Evolutionary conservation across 495 filamentous ascomycete genomes (phyloP).

Genomic region (Aspergillus wentii): DNA sequence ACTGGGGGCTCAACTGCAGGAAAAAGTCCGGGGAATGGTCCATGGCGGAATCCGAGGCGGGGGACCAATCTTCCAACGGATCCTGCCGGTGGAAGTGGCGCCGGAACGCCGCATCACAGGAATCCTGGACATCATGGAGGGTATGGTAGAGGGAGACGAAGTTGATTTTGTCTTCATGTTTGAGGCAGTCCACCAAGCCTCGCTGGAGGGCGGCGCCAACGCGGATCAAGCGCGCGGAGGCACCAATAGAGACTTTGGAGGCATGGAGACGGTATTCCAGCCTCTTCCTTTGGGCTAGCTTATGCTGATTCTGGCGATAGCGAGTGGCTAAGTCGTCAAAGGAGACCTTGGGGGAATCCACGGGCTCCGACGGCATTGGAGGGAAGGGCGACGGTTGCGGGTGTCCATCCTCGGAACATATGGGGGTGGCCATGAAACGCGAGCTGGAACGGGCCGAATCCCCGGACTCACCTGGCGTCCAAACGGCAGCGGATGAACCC

Average conservation of each 20-base stretch:
- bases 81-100: slow-evolving; percentile 35
- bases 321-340: slow-evolving; percentile 41
- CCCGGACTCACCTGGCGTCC: slow-evolving; percentile 36
- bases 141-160: slow-evolving; percentile 87
- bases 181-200: slow-evolving; percentile 82
- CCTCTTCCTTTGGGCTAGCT: slow-evolving; percentile 33
- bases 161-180: slow-evolving; percentile 80
- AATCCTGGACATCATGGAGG: slow-evolving; percentile 81
- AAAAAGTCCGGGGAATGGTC: slow-evolving; percentile 64
- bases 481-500: not conserved
- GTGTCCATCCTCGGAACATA: slow-evolving; percentile 17
- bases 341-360: slow-evolving; percentile 24
- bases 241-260: slow-evolving; percentile 62
- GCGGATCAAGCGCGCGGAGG: slow-evolving; percentile 74
- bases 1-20: slow-evolving; percentile 69
- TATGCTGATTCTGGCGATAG: slow-evolving; percentile 40
- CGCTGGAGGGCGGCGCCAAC: slow-evolving; percentile 73
- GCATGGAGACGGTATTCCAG: slow-evolving; percentile 38
- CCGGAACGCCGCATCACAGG: slow-evolving; percentile 63
- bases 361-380: slow-evolving; percentile 7
- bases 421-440: slow-evolving; percentile 20
- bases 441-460: slow-evolving; percentile 34
- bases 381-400: slow-evolving; percentile 7
- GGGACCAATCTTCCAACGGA: slow-evolving; percentile 33
- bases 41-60: slow-evolving; percentile 22